Conservation (phyloP, 2,329 filamentous ascomycete species). For the Exophiala sp. region DNA sequence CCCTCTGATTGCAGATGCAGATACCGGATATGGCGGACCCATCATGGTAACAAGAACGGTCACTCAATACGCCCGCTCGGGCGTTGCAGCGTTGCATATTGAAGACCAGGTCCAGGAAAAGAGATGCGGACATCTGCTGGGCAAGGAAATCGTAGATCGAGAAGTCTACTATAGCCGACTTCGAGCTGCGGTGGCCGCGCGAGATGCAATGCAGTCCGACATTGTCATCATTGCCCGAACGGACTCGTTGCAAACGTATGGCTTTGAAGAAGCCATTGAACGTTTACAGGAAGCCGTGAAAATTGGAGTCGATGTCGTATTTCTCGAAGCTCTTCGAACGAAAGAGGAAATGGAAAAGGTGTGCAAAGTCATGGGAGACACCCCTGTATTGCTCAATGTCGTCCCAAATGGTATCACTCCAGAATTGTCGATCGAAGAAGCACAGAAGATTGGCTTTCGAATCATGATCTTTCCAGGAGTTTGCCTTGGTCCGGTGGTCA, state of each 20-base stretch:
- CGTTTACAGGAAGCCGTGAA: conserved; percentile 40
- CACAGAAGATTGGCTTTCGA: conserved; percentile 39
- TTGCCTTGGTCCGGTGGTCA: conserved; percentile 37
- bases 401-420: conserved; percentile 44
- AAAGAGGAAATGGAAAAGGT: conserved; percentile 37
- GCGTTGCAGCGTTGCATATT: conserved; percentile 56
- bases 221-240: conserved; percentile 46
- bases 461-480: conserved; percentile 45
- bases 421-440: conserved; percentile 37
- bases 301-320: conserved; percentile 41
- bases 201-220: conserved; percentile 36
- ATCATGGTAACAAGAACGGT: conserved; percentile 49
- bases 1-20: conserved; percentile 53
- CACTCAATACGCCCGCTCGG: conserved; percentile 49
- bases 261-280: conserved; percentile 40
- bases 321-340: conserved; percentile 41
- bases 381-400: conserved; percentile 44
- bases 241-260: conserved; percentile 35
- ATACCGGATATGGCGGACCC: conserved; percentile 52
- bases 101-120: conserved; percentile 52
- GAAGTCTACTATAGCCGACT: conserved; percentile 37
- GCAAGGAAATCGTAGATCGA: conserved; percentile 39
- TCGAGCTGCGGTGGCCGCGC: conserved; percentile 39
- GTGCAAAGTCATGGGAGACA: conserved; percentile 37
- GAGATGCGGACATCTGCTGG: conserved; percentile 40